Percentiles rank a stretch among this genome's conserved stretches.
phyloP scores from a whole-genome alignment of 805 yeast species.

The Debaryomyces tyrocola region DNA sequence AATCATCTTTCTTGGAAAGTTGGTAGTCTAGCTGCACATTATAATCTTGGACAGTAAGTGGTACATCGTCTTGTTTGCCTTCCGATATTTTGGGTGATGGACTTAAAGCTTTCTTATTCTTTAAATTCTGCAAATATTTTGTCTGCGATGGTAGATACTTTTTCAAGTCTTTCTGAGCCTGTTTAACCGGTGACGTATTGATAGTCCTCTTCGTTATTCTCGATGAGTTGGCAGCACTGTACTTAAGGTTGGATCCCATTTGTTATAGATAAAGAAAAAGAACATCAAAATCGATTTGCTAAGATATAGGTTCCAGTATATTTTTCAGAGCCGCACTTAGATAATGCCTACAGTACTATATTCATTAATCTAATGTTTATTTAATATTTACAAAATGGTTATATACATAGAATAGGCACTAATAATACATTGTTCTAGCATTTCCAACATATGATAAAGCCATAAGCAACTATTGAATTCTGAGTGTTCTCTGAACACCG shows the following conservation, averaged over 20 bases:
- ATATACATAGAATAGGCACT: neutral
- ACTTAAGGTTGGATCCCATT: constrained; percentile 26
- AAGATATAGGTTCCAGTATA: too few relatives aligned
- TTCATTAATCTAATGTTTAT: neutral
- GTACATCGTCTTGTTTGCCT: constrained; percentile 9
- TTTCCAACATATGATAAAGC: neutral
- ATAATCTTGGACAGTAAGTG: constrained; percentile 27
- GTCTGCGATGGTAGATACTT: constrained; percentile 26
- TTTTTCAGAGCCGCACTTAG: too few relatives aligned
- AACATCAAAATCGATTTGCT: too few relatives aligned
- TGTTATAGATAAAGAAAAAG: too few relatives aligned
- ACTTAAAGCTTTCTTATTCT: constrained; percentile 3
- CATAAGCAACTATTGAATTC: constrained; percentile 1
- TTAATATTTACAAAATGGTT: neutral
- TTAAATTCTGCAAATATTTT: constrained; percentile 17
- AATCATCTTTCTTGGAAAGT: constrained; percentile 27
- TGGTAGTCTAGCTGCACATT: constrained; percentile 42
- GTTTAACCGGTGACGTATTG: constrained; percentile 24
- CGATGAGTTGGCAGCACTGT: constrained; percentile 42
- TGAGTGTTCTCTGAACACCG: constrained; percentile 10
- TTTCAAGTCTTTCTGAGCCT: constrained; percentile 23
- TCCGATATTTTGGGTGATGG: neutral
- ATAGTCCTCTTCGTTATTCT: constrained; percentile 21
- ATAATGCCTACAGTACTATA: neutral
- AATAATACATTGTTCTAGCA: neutral